A percentile compares a stretch with the other conserved stretches of the same genome.
These are phyloP conservation scores for Scutellaria galericulata DNA, from an alignment of 257 asterid species.

Conservation along the genomic window DNA sequence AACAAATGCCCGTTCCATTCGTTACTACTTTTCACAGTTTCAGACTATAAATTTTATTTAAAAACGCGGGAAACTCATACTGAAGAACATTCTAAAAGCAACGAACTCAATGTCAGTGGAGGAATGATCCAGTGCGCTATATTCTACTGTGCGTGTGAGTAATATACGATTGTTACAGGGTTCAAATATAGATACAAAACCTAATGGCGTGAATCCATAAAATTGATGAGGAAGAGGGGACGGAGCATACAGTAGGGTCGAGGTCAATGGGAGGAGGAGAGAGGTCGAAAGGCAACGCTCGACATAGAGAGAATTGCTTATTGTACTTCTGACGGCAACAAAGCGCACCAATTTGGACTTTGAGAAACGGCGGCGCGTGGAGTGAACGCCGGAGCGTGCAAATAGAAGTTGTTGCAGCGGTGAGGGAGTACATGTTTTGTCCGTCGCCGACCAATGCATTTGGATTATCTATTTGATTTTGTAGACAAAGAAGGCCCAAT, in stretches of 20 bases:
- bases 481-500: conserved; percentile 2
- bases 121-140: background rate
- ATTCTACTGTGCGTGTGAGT: background rate
- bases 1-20: background rate
- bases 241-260: conserved; percentile 57
- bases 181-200: background rate
- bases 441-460: background rate
- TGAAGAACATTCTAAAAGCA: conserved; percentile 1
- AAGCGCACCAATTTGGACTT: conserved; percentile 39
- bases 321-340: conserved; percentile 26
- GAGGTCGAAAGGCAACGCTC: conserved; percentile 77
- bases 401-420: conserved; percentile 32
- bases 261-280: conserved; percentile 95
- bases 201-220: background rate
- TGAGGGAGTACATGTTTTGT: conserved; percentile 40
- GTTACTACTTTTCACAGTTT: background rate
- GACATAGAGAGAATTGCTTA: conserved; percentile 27
- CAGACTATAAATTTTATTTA: background rate
- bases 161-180: background rate
- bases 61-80: background rate
- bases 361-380: conserved; percentile 42
- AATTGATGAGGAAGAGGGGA: background rate
- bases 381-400: conserved; percentile 33
- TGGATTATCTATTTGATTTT: conserved; percentile 2
- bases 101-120: conserved; percentile 7